Conservation (phyloP, 208 protist species). For the Crithidia bombi region DNA sequence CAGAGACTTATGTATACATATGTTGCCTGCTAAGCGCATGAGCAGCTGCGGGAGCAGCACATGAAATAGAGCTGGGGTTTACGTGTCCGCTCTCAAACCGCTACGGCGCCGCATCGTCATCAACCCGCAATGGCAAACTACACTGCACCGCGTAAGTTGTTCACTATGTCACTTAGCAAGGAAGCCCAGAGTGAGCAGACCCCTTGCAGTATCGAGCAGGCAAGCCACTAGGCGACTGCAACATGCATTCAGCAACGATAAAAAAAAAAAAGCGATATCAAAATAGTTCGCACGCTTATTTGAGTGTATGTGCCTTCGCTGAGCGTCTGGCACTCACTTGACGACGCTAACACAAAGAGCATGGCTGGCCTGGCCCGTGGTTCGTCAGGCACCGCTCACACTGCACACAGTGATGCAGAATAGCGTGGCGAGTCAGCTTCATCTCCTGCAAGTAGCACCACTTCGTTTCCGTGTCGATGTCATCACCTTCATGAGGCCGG, state of each 20-base stretch:
- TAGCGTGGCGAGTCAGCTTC: slow-evolving; percentile 63
- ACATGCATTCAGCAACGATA: neutral
- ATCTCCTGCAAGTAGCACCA: slow-evolving; percentile 70
- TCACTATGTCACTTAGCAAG: neutral
- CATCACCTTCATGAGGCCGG: slow-evolving; percentile 45
- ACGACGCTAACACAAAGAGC: slow-evolving; percentile 17
- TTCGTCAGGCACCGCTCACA: slow-evolving; percentile 39
- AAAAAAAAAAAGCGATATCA: too few relatives aligned
- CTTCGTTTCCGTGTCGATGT: slow-evolving; percentile 68
- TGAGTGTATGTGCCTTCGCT: too few relatives aligned
- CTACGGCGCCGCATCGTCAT: too few relatives aligned
- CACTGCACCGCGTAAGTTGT: neutral
- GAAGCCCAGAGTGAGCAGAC: too few relatives aligned
- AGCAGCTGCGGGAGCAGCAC: neutral
- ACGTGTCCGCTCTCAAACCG: neutral
- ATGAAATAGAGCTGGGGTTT: neutral
- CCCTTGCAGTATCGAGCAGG: too few relatives aligned
- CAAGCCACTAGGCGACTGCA: too few relatives aligned
- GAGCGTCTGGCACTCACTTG: too few relatives aligned
- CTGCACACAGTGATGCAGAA: slow-evolving; percentile 53
- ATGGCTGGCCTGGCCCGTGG: slow-evolving; percentile 18
- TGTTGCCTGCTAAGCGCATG: too few relatives aligned
- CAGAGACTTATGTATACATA: too few relatives aligned
- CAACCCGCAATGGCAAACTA: neutral
- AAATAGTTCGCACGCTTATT: too few relatives aligned